phyloP scores from a whole-genome alignment of 768 basidiomycete species.

The Leucosporidium scottii region DNA sequence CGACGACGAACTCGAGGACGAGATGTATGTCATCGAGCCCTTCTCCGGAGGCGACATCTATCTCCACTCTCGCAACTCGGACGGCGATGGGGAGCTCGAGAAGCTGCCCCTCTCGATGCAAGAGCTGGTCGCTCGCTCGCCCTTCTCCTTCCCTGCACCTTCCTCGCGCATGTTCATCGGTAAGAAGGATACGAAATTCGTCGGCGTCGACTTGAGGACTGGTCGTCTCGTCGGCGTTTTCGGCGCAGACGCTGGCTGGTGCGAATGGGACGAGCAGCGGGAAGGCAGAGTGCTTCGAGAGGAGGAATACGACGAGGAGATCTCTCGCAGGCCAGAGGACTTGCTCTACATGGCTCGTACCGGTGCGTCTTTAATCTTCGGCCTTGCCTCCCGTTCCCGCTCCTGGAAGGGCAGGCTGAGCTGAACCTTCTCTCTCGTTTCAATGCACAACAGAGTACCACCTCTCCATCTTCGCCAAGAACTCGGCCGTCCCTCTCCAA shows the following conservation, averaged over 20 bases:
- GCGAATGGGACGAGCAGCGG: conserved; percentile 35
- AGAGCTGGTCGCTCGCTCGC: conserved; percentile 81
- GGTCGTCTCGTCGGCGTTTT: conserved; percentile 55
- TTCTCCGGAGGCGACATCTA: conserved; percentile 82
- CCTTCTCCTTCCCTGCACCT: conserved; percentile 67
- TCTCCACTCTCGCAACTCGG: conserved; percentile 53
- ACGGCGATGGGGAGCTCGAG: conserved; percentile 49
- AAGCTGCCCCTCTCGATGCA: conserved; percentile 87
- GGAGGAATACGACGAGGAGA: conserved; percentile 37
- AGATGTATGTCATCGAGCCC: conserved; percentile 89
- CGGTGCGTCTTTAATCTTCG: conserved; percentile 45
- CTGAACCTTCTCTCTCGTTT: not conserved
- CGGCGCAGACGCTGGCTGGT: conserved; percentile 35
- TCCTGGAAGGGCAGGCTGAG: not conserved
- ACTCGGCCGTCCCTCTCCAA: conserved; percentile 52
- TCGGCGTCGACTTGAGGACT: conserved; percentile 54
- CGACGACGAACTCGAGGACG: conserved; percentile 43
- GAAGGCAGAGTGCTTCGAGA: conserved; percentile 9
- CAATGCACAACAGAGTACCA: conserved; percentile 62
- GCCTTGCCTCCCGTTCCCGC: not conserved
- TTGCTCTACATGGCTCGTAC: conserved; percentile 61
- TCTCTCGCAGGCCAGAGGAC: conserved; percentile 35
- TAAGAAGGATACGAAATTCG: conserved; percentile 72
- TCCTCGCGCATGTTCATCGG: conserved; percentile 75
- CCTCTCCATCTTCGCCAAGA: conserved; percentile 68